phyloP scores from a whole-genome alignment of 257 asterid species.

The Penstemon barbatus region DNA sequence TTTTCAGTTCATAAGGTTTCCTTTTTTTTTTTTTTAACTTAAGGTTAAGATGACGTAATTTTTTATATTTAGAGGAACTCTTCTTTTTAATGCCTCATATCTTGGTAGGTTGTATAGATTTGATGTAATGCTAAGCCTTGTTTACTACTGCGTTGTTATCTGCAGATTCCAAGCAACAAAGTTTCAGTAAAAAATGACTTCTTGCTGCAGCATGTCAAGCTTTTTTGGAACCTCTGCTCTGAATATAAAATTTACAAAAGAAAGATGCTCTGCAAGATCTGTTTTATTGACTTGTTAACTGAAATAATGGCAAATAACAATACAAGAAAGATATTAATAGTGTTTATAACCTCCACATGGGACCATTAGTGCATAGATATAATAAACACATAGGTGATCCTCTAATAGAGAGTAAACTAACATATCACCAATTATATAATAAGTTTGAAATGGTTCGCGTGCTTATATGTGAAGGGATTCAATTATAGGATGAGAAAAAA shows the following conservation, averaged over 20 bases:
- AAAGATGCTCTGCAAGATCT: not conserved
- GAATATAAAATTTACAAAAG: not conserved
- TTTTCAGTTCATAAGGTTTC: too few species aligned
- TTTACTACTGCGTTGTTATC: not conserved
- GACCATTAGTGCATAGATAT: too few species aligned
- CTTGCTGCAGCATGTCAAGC: not conserved
- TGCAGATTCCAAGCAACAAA: slow-evolving; percentile 2
- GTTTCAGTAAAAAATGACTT: slow-evolving; percentile 10
- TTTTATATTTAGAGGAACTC: slow-evolving; percentile 6
- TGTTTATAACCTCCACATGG: too few species aligned
- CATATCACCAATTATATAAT: not conserved
- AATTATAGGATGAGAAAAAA: too few species aligned
- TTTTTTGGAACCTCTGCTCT: slow-evolving; percentile 18
- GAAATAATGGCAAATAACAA: not conserved
- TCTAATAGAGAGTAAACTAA: not conserved
- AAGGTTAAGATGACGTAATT: not conserved
- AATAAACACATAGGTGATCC: not conserved
- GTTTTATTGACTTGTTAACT: slow-evolving; percentile 17
- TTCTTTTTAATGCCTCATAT: slow-evolving; percentile 22
- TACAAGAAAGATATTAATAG: too few species aligned
- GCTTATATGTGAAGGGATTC: too few species aligned
- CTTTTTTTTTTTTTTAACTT: too few species aligned
- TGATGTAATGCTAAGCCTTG: slow-evolving; percentile 29
- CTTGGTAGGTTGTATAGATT: slow-evolving; percentile 30
- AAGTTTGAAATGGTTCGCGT: not conserved